These are phyloP conservation scores for Phytophthora agathidicida DNA, from an alignment of 352 stramenopile genomes.

Conservation along the genomic window DNA sequence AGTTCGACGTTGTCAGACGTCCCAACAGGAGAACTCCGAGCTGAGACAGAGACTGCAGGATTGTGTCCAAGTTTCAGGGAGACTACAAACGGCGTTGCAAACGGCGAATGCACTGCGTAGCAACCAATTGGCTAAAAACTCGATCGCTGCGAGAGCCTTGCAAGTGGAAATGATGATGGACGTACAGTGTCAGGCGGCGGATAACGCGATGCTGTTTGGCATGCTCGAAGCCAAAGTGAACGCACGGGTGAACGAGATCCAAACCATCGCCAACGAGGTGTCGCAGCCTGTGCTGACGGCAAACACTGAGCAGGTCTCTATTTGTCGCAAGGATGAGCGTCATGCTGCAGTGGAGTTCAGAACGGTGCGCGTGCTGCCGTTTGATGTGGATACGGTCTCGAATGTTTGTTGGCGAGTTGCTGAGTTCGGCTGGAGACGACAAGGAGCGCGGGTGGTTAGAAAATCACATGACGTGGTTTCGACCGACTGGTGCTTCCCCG, in stretches of 20 bases:
- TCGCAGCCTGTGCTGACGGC: conserved; percentile 10
- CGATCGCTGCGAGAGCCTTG: conserved; percentile 18
- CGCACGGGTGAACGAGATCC: conserved; percentile 12
- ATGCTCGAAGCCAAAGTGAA: conserved; percentile 27
- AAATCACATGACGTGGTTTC: conserved; percentile 16
- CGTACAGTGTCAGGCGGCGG: not conserved
- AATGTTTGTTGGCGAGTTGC: conserved; percentile 23
- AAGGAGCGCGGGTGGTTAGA: conserved; percentile 8
- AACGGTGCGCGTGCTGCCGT: conserved; percentile 16
- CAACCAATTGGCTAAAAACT: conserved; percentile 7
- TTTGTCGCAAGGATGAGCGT: conserved; percentile 18
- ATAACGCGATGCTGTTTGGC: conserved; percentile 12
- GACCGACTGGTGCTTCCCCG: conserved; percentile 20
- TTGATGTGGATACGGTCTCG: conserved; percentile 15
- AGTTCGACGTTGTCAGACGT: conserved; percentile 1
- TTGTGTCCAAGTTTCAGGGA: conserved; percentile 19
- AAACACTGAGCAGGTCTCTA: conserved; percentile 19
- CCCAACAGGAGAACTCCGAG: conserved; percentile 17
- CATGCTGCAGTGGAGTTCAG: conserved; percentile 23
- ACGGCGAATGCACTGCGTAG: not conserved
- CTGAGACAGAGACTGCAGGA: conserved; percentile 19
- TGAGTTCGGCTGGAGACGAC: conserved; percentile 6
- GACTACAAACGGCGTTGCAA: conserved; percentile 17
- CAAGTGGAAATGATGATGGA: conserved; percentile 21
- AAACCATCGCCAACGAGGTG: not conserved